Evolutionary conservation across 345 rosid species (phyloP).

Genomic region (Toxicodendron radicans): DNA sequence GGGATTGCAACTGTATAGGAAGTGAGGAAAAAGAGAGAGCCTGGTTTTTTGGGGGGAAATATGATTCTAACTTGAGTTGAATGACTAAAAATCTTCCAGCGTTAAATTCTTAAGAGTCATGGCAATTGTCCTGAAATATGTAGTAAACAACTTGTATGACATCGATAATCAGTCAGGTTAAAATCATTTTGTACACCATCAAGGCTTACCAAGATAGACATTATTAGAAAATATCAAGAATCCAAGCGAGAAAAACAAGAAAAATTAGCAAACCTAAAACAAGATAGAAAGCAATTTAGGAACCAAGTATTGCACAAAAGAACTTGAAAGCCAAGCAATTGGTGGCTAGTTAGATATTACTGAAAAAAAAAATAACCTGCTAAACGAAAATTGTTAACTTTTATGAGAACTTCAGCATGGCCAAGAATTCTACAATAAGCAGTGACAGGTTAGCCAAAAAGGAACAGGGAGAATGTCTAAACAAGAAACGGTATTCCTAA

Average conservation of each 20-base stretch:
- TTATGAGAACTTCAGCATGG: no score
- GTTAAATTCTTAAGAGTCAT: neutral
- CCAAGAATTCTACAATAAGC: neutral
- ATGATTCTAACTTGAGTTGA: neutral
- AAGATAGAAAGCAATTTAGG: neutral
- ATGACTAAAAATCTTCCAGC: neutral
- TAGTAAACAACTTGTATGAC: neutral
- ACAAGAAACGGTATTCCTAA: neutral
- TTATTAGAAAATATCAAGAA: no score
- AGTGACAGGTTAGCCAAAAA: neutral
- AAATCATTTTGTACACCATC: neutral
- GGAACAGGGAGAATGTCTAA: neutral
- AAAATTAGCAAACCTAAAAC: neutral
- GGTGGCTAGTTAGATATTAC: no score
- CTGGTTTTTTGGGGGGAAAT: neutral
- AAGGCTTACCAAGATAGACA: neutral
- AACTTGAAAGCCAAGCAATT: no score
- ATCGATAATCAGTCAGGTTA: neutral
- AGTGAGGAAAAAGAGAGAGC: neutral
- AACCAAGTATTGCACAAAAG: neutral
- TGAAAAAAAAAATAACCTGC: no score
- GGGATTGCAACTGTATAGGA: neutral
- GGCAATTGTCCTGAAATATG: neutral
- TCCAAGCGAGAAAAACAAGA: neutral
- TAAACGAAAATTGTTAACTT: neutral